Evolutionary conservation across 2,329 filamentous ascomycete genomes (phyloP), one percentile per base, ranked within the genome.

Genomic region (Neophaeococcomyces mojaviensis): DNA sequence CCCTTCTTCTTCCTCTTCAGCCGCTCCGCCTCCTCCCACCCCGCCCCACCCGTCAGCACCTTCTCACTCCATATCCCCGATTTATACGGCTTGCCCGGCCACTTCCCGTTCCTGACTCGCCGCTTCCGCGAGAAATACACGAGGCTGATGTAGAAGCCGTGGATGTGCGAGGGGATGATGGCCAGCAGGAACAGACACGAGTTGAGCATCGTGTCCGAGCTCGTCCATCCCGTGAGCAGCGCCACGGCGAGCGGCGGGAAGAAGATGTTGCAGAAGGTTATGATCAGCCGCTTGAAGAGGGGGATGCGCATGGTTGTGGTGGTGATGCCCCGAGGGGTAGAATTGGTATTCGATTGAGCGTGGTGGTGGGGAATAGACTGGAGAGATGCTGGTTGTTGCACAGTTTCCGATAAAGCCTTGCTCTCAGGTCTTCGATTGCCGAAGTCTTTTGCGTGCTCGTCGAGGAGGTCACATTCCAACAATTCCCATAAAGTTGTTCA

Each of bases 71-170:
- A 58, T 45, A 68, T 66, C 24, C 66, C 52, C 2, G 57, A 43
- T 42, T 62, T 64, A 3, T 53, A 49, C 13, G 22, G 22, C 2
- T 59, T 58, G 9, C 66, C 66, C 2, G 66, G 67, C 39, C 61
- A 68, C 30, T 53, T 48, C 3, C 64, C 64, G 48, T 61, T 63
- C 32, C 60, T 57, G 13, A 65, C 65, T 52, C 64, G 65, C 3
- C 56, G 55, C 37, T 61, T 58, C 26, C 66, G 58, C 34, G 62
- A 60, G 52, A 67, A 68, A 49, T 67, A 69, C 0, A 60, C 61
- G 47, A 61, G 61, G 24, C 56, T 61, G 41, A 69, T 59, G 51
- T 68, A 68, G 53, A 69, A 68, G 33, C 62, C 65, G 48, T 69
- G 66, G 3, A 68, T 52, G 46, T 69, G 64, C 3, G 57, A 60